Percentiles rank a stretch among this genome's conserved stretches.
phyloP scores from a whole-genome alignment of 2,329 filamentous ascomycete species.

The Penicillium sp. region DNA sequence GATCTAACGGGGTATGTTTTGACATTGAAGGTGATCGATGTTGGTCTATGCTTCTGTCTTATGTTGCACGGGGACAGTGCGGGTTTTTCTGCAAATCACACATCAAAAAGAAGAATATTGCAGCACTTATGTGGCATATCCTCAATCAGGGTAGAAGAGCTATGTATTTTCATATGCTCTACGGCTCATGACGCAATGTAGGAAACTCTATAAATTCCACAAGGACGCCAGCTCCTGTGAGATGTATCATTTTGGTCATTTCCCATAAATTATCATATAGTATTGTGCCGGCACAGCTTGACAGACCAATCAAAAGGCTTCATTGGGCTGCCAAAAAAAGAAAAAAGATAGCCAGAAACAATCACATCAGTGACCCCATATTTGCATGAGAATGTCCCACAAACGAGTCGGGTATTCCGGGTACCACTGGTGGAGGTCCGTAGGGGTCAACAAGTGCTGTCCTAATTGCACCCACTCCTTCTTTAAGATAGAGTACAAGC shows the following conservation, averaged over 20 bases:
- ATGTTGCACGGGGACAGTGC: background rate
- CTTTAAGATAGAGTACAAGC: constrained; percentile 76
- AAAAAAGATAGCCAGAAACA: background rate
- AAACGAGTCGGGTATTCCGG: constrained; percentile 2
- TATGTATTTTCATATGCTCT: background rate
- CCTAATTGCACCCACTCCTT: constrained; percentile 50
- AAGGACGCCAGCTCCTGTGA: constrained; percentile 14
- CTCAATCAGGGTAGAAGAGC: background rate
- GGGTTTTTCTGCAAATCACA: background rate
- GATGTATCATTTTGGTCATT: constrained; percentile 23
- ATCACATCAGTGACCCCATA: constrained; percentile 8
- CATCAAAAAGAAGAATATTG: background rate
- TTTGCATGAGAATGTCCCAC: constrained; percentile 1
- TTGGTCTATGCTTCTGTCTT: background rate
- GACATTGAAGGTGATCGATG: background rate
- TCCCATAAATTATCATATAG: constrained; percentile 19
- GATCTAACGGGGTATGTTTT: background rate
- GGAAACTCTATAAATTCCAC: background rate
- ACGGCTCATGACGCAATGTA: background rate
- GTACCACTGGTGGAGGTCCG: constrained; percentile 17
- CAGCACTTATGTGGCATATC: background rate
- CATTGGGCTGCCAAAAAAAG: background rate
- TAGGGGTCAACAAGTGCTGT: constrained; percentile 37
- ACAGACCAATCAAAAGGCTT: background rate
- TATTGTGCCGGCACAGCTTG: constrained; percentile 13